Evolutionary conservation across 495 filamentous ascomycete species (phyloP), one percentile per base, ranked within the genome.

Genomic region (Podospora pseudocomata): DNA sequence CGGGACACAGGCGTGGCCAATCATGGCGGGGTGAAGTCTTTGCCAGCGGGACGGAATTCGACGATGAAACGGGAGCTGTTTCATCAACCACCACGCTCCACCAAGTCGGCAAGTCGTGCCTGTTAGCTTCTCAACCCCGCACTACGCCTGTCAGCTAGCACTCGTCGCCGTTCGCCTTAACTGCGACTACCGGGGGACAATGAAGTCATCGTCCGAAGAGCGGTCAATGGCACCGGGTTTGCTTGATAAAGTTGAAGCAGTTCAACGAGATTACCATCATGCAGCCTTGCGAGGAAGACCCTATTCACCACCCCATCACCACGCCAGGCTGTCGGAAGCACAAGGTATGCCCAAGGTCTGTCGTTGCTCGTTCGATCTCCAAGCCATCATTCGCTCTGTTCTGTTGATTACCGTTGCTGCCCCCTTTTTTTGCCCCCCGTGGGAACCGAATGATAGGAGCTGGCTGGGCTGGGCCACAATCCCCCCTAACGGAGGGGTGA

Each of bases 1-100:
- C 27, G 4, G 27, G 39, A 20, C 26, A 49, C 9, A 11, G 39
- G 39, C 39, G 39, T 16, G 39, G 39, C 64, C 64, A 63, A 70
- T 63, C 58, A 9, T 19, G 19, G 69, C 62, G 57, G 61, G 56
- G 54, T 54, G 54, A 28, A 27, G 61, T 60, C 20, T 55, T 60
- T 28, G 34, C 56, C 23, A 60, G 55, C 59, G 60, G 63, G 64
- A 58, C 66, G 53, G 27, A 54, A 63, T 60, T 20, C 13, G 71
- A 53, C 61, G 61, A 69, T 74, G 73, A 74, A 74, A 74, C 73
- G 66, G 66, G 53, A 57, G 53, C 62, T 67, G 73, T 75, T 75
- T 75, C 73, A 75, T 68, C 67, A 66, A 71, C 60, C 34, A 66
- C 53, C 63, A 60, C 57, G 30, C 62, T 28, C n/a, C 59, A 68